Percentiles rank a stretch among this genome's conserved stretches.
Evolutionary conservation across 2,329 filamentous ascomycete species (phyloP).

Genomic region (Ophioceras dolichostomum): DNA sequence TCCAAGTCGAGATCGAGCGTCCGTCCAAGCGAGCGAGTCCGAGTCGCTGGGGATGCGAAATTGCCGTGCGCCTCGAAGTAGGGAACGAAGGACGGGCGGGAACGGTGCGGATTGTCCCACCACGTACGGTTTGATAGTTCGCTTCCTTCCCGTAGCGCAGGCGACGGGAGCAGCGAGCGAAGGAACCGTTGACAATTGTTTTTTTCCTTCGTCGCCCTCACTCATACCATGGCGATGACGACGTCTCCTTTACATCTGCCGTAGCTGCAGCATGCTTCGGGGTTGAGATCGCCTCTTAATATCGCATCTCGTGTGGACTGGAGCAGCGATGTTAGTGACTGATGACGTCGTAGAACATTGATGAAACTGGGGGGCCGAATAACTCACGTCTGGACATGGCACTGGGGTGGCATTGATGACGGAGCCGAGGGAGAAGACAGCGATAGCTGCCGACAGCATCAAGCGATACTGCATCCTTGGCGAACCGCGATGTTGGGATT

Average conservation of each 20-base stretch:
- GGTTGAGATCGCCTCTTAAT: constrained; percentile 30
- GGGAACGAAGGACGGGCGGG: too few species aligned
- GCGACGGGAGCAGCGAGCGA: too few species aligned
- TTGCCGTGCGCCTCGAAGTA: too few species aligned
- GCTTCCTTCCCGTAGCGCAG: too few species aligned
- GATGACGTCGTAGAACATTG: background rate
- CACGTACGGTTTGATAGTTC: too few species aligned
- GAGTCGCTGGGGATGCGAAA: too few species aligned
- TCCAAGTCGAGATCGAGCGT: too few species aligned
- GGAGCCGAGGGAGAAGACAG: constrained; percentile 13
- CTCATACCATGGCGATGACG: constrained; percentile 30
- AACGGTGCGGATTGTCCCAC: too few species aligned
- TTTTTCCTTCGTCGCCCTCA: too few species aligned
- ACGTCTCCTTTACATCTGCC: constrained; percentile 37
- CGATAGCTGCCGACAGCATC: constrained; percentile 11
- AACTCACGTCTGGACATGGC: constrained; percentile 24
- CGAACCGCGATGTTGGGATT: too few species aligned
- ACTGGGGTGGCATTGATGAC: constrained; percentile 20
- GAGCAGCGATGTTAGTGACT: background rate
- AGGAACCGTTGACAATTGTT: too few species aligned
- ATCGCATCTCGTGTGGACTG: constrained; percentile 28
- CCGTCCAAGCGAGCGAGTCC: too few species aligned
- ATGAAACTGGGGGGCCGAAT: background rate
- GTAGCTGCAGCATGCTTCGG: constrained; percentile 42
- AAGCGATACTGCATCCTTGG: constrained; percentile 14